A percentile compares a stretch with the other conserved stretches of the same genome.
phyloP scores from a whole-genome alignment of 208 protist genomes.

The Strigomonas oncopelti region DNA sequence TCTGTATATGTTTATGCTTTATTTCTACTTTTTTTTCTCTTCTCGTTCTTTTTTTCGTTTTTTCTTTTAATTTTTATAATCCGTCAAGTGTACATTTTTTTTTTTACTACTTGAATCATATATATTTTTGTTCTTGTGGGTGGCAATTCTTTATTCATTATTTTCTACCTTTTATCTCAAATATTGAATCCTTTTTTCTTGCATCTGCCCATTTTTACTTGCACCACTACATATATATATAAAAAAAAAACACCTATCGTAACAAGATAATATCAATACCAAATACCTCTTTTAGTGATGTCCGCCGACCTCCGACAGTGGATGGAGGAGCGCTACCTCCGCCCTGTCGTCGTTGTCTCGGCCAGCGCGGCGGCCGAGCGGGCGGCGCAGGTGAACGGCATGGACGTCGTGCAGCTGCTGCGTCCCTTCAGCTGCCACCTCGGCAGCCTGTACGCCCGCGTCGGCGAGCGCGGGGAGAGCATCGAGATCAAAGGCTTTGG shows the following conservation, averaged over 20 bases:
- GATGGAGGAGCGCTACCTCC: constrained; percentile 60
- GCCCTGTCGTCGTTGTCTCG: constrained; percentile 70
- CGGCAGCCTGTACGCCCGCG: constrained; percentile 35
- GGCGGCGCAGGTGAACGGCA: constrained; percentile 45
- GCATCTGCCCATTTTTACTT: too few species aligned
- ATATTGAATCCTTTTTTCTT: too few species aligned
- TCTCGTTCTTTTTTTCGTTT: too few species aligned
- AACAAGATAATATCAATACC: constrained; percentile 18
- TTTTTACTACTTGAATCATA: too few species aligned
- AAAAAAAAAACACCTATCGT: not conserved
- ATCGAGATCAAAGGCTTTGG: constrained; percentile 52
- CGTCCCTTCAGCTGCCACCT: constrained; percentile 53
- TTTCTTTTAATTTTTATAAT: too few species aligned
- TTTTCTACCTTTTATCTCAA: too few species aligned
- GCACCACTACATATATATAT: too few species aligned
- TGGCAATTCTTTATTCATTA: too few species aligned
- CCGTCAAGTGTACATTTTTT: too few species aligned
- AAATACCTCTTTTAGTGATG: constrained; percentile 5
- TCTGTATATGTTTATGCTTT: constrained; percentile 1
- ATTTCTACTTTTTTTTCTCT: too few species aligned
- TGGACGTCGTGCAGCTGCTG: constrained; percentile 70
- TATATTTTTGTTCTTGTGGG: too few species aligned
- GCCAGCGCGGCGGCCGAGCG: constrained; percentile 42
- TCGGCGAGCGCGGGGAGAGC: constrained; percentile 53
- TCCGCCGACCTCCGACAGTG: constrained; percentile 47